Percentiles rank a stretch among this genome's conserved stretches.
Evolutionary conservation across 108 stramenopile genomes (phyloP).

Genomic region (Skeletonema potamos): DNA sequence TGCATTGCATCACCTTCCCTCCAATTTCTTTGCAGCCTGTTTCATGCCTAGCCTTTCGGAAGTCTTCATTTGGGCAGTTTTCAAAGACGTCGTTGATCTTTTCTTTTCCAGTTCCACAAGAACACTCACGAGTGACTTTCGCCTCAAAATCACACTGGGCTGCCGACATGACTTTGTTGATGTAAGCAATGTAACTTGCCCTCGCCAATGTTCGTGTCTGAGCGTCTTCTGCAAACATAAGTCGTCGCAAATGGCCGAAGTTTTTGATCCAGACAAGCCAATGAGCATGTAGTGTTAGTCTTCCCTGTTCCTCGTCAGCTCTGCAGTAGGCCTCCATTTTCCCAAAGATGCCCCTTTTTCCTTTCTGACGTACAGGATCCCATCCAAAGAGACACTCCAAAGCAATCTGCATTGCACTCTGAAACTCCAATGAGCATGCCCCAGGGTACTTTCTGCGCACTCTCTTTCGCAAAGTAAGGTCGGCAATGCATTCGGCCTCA

Average conservation of each 20-base stretch:
- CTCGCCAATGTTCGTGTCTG: constrained; percentile 1
- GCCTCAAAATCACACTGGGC: constrained; percentile 2
- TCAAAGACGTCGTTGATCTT: background rate
- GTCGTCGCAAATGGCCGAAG: background rate
- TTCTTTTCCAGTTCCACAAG: background rate
- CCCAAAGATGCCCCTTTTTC: constrained; percentile 17
- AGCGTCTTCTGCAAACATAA: constrained; percentile 3
- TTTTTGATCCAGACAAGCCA: constrained; percentile 19
- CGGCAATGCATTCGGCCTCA: constrained; percentile 14
- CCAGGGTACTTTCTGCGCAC: constrained; percentile 11
- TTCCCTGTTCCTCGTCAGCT: constrained; percentile 29
- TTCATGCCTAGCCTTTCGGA: constrained; percentile 12
- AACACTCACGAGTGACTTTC: background rate
- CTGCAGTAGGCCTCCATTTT: background rate
- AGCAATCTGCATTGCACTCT: constrained; percentile 22
- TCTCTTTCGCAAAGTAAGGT: constrained; percentile 8
- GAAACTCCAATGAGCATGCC: constrained; percentile 21
- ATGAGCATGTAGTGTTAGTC: constrained; percentile 14
- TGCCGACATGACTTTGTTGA: constrained; percentile 5
- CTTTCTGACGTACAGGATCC: background rate
- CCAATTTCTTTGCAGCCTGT: background rate
- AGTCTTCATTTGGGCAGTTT: background rate
- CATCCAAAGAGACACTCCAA: constrained; percentile 11
- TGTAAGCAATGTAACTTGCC: background rate
- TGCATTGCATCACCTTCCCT: constrained; percentile 8